phyloP scores from a whole-genome alignment of 2,329 filamentous ascomycete genomes.

The Ophiostoma pallidulum region DNA sequence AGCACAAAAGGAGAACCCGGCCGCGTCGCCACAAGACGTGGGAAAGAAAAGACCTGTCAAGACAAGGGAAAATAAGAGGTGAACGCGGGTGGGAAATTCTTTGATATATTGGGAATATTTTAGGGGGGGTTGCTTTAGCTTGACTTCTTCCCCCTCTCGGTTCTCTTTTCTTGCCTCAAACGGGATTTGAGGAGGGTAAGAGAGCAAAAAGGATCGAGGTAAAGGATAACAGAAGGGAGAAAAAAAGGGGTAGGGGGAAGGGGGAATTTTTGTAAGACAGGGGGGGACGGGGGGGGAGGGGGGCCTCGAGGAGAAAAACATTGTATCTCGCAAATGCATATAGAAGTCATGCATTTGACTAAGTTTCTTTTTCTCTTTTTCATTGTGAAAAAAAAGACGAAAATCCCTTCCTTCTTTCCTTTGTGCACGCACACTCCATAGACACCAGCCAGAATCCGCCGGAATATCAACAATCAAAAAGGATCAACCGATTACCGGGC shows the following conservation, averaged over 20 bases:
- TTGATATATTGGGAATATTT: conserved; percentile 5
- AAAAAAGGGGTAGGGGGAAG: background rate
- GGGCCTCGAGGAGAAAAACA: conserved; percentile 6
- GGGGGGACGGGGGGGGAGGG: background rate
- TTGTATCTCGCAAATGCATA: conserved; percentile 12
- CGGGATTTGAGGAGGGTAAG: background rate
- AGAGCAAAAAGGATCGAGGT: conserved; percentile 7
- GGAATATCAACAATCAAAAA: conserved; percentile 31
- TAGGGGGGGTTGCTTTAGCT: conserved; percentile 5
- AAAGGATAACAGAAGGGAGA: conserved; percentile 1
- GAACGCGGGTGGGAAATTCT: background rate
- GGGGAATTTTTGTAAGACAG: conserved; percentile 11
- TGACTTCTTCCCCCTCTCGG: background rate
- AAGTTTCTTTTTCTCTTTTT: conserved; percentile 10
- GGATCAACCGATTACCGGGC: conserved; percentile 33
- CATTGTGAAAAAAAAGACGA: conserved; percentile 10
- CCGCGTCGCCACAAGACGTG: too few species aligned
- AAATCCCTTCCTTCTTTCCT: conserved; percentile 34
- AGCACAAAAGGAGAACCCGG: too few species aligned
- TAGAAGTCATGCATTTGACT: conserved; percentile 7
- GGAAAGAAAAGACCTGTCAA: too few species aligned
- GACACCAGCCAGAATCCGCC: conserved; percentile 47
- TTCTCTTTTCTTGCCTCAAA: background rate
- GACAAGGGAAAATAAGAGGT: background rate
- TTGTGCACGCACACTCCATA: conserved; percentile 55